These are phyloP conservation scores for Lactarius deliciosus DNA, from an alignment of 768 basidiomycete species.

Conservation along the genomic window DNA sequence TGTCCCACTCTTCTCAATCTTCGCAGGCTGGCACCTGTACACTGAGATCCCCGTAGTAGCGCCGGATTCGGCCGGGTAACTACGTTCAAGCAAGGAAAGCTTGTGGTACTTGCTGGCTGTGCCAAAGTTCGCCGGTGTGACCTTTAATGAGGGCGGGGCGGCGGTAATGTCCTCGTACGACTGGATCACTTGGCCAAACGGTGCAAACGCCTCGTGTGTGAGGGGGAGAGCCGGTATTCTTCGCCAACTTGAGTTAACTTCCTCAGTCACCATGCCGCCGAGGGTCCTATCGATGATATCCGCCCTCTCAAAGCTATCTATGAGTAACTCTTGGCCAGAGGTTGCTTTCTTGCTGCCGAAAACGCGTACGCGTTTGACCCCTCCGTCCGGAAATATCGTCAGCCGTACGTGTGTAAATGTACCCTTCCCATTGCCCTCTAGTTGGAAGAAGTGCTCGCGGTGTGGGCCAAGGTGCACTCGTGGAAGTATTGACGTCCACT, in stretches of 20 bases:
- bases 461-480: conserved; percentile 85
- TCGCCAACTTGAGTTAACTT: conserved; percentile 11
- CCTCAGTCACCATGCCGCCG: neutral
- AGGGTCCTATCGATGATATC: neutral
- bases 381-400: conserved; percentile 93
- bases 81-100: conserved; percentile 65
- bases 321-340: conserved; percentile 7
- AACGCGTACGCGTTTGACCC: conserved; percentile 89
- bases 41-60: conserved; percentile 77
- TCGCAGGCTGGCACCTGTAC: conserved; percentile 69
- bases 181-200: conserved; percentile 91
- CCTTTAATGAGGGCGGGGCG: conserved; percentile 60
- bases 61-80: conserved; percentile 56
- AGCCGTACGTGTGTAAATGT: conserved; percentile 82
- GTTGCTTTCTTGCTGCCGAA: conserved; percentile 54
- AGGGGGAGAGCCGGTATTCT: conserved; percentile 62
- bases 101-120: conserved; percentile 94
- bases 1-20: conserved; percentile 47
- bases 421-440: conserved; percentile 58
- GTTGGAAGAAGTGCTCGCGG: conserved; percentile 84
- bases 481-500: conserved; percentile 75
- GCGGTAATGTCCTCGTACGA: conserved; percentile 69
- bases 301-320: conserved; percentile 1
- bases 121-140: conserved; percentile 84
- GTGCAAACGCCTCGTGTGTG: conserved; percentile 81